These are phyloP conservation scores for Starmerella riodocensis DNA, from an alignment of 805 yeast species.

Conservation along the genomic window DNA sequence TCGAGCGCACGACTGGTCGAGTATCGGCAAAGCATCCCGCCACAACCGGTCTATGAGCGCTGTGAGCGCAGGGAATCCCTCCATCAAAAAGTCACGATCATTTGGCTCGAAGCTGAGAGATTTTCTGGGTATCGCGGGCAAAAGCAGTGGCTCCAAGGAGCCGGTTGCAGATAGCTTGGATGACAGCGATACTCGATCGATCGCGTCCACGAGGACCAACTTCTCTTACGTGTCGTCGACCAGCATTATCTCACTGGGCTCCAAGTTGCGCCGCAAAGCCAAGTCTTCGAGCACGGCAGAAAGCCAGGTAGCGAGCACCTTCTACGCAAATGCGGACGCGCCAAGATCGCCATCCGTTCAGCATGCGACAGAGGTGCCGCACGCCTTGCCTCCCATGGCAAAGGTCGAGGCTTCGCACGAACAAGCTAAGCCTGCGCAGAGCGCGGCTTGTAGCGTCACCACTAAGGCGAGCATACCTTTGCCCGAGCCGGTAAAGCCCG, in stretches of 20 bases:
- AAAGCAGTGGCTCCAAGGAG: background rate
- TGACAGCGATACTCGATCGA: conserved; percentile 18
- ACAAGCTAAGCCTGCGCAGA: no score
- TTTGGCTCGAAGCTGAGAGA: conserved; percentile 4
- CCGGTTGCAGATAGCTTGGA: background rate
- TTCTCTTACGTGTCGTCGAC: conserved; percentile 22
- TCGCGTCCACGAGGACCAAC: conserved; percentile 22
- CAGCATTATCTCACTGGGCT: conserved; percentile 8
- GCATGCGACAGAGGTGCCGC: no score
- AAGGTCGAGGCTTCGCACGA: background rate
- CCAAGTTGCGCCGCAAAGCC: conserved; percentile 9
- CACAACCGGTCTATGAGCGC: background rate
- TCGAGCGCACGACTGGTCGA: no score
- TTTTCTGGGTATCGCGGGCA: conserved; percentile 3
- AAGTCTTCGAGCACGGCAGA: no score
- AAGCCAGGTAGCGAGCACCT: no score
- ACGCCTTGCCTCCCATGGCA: background rate
- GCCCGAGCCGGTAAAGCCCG: no score
- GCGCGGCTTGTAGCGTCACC: no score
- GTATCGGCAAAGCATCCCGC: no score
- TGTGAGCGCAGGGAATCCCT: background rate
- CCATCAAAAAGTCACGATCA: conserved; percentile 4
- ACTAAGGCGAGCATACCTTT: no score
- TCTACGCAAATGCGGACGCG: no score
- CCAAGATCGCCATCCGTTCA: no score